Evolutionary conservation across 177 flowering plant species (phyloP).

Genomic region (Vitis hybrid): DNA sequence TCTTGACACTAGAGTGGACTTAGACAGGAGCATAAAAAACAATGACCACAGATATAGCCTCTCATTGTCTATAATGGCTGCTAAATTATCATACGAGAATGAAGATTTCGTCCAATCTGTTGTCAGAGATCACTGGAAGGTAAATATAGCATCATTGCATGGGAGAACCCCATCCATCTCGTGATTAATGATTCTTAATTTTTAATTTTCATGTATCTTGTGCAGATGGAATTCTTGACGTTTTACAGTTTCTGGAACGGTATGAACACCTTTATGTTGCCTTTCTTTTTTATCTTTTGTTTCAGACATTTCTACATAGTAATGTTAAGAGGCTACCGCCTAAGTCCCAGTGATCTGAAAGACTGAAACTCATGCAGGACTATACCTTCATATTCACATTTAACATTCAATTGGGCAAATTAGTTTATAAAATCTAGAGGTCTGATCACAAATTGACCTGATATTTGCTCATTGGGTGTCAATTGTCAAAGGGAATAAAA

Average conservation of each 20-base stretch:
- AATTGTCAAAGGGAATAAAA: too few relatives aligned
- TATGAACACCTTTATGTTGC: slow-evolving; percentile 18
- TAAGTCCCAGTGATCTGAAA: too few relatives aligned
- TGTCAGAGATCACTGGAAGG: slow-evolving; percentile 41
- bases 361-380: too few relatives aligned
- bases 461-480: too few relatives aligned
- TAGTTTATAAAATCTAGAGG: too few relatives aligned
- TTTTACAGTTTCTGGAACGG: slow-evolving; percentile 59
- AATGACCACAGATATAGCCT: slow-evolving; percentile 19
- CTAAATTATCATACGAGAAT: slow-evolving; percentile 52
- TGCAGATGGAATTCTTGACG: slow-evolving; percentile 67
- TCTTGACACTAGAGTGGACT: slow-evolving; percentile 34
- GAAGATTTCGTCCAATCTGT: slow-evolving; percentile 20
- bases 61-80: slow-evolving; percentile 42
- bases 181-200: neutral
- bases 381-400: too few relatives aligned
- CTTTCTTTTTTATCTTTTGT: neutral
- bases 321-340: too few relatives aligned
- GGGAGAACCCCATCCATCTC: neutral
- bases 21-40: slow-evolving; percentile 30
- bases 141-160: slow-evolving; percentile 4
- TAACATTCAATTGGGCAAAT: too few relatives aligned
- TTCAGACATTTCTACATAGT: neutral
- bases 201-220: neutral
- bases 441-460: too few relatives aligned